A percentile compares a stretch with the other conserved stretches of the same genome.
Conservation (phyloP, 2,329 filamentous ascomycete species). For the Fusarium austroafricanum region DNA sequence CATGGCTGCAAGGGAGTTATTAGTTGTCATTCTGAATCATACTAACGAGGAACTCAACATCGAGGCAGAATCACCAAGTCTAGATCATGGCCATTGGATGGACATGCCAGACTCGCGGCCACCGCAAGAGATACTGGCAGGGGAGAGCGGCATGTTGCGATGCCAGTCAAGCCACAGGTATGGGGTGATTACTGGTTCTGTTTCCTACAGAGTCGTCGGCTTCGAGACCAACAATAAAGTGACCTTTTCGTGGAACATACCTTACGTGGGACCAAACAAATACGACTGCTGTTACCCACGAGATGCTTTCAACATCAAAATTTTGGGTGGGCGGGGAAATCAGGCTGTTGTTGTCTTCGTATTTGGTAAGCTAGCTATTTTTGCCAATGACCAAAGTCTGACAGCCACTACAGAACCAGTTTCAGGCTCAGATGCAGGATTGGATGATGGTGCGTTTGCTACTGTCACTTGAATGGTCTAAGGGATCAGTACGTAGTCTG, state of each 20-base stretch:
- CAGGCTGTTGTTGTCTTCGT: slow-evolving; percentile 19
- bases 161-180: neutral
- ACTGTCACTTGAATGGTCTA: neutral
- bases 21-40: too few relatives aligned
- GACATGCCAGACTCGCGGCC: too few relatives aligned
- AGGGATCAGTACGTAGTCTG: too few relatives aligned
- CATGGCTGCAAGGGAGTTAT: too few relatives aligned
- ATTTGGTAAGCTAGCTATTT: neutral
- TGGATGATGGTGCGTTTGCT: neutral
- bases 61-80: too few relatives aligned
- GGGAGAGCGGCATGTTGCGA: too few relatives aligned
- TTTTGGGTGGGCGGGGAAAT: slow-evolving; percentile 3
- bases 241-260: slow-evolving; percentile 6
- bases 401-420: neutral
- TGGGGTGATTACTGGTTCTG: neutral
- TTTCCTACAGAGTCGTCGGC: slow-evolving; percentile 4
- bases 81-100: too few relatives aligned
- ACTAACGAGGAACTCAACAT: too few relatives aligned
- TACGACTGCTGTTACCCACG: neutral
- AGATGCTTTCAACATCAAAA: neutral
- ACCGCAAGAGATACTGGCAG: too few relatives aligned
- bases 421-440: neutral
- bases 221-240: neutral
- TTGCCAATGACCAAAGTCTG: neutral
- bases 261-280: slow-evolving; percentile 12